Percentiles rank a stretch among this genome's conserved stretches.
phyloP scores from a whole-genome alignment of 2,329 filamentous ascomycete species.

The Botryotinia globosa region DNA sequence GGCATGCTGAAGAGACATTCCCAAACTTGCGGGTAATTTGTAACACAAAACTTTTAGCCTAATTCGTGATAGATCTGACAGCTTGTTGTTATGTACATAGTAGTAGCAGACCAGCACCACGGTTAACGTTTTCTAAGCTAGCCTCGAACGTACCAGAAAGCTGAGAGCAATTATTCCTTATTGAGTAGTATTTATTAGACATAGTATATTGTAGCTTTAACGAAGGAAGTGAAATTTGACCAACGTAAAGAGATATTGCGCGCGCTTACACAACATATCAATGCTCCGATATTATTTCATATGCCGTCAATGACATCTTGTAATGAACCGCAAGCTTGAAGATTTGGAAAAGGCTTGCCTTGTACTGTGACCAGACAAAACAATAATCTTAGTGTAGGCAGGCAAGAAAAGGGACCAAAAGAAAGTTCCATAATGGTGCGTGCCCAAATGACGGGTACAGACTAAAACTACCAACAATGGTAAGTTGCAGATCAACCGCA shows the following conservation, averaged over 20 bases:
- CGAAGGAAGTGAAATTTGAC: background rate
- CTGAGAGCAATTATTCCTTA: background rate
- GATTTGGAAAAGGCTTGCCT: background rate
- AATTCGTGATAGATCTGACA: slow-evolving; percentile 15
- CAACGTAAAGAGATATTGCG: slow-evolving; percentile 8
- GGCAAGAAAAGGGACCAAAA: slow-evolving; percentile 1
- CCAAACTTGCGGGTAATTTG: slow-evolving; percentile 20
- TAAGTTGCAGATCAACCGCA: slow-evolving; percentile 1
- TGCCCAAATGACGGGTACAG: background rate
- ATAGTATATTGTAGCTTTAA: background rate
- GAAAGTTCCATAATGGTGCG: background rate
- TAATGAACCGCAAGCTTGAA: background rate
- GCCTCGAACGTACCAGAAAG: background rate
- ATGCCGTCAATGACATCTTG: background rate
- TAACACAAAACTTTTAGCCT: slow-evolving; percentile 4
- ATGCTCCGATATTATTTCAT: background rate
- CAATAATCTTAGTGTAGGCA: slow-evolving; percentile 1
- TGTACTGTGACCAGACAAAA: slow-evolving; percentile 3
- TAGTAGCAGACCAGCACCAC: background rate
- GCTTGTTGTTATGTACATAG: background rate
- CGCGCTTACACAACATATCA: slow-evolving; percentile 17
- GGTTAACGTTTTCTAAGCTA: background rate
- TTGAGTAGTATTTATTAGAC: background rate
- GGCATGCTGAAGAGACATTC: slow-evolving; percentile 17
- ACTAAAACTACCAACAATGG: background rate